Conservation (phyloP, 1,284 basidiomycete genomes). For the Ganoderma resinaceum region DNA sequence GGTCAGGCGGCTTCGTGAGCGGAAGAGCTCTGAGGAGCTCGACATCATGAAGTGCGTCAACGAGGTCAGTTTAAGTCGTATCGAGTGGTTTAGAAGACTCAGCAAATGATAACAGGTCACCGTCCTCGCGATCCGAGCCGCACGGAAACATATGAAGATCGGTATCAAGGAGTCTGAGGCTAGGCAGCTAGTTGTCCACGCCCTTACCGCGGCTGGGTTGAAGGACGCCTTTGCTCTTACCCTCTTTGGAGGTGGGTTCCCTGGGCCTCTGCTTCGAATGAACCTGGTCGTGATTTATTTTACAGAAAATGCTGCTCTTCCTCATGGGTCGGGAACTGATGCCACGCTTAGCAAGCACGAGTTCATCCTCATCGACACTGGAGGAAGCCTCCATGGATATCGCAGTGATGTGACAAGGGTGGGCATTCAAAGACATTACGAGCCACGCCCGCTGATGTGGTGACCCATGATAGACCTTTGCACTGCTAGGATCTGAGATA, state of each 20-base stretch:
- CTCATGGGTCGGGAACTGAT: constrained; percentile 82
- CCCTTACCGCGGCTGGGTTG: constrained; percentile 67
- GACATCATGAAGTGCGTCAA: constrained; percentile 80
- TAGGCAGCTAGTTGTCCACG: constrained; percentile 57
- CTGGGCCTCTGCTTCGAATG: not conserved
- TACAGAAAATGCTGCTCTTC: constrained; percentile 83
- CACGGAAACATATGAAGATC: constrained; percentile 65
- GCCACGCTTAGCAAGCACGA: constrained; percentile 63
- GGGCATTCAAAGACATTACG: constrained; percentile 15
- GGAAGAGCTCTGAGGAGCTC: constrained; percentile 77
- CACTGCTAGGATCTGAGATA: constrained; percentile 63
- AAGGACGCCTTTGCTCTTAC: constrained; percentile 65
- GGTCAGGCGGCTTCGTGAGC: constrained; percentile 71
- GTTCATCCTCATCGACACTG: constrained; percentile 82
- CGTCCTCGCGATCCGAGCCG: constrained; percentile 73
- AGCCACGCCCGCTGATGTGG: not conserved
- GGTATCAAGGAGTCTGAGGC: constrained; percentile 83
- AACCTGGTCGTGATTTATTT: not conserved
- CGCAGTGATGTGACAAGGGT: constrained; percentile 82
- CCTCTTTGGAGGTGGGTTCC: constrained; percentile 73
- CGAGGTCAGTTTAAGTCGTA: constrained; percentile 56
- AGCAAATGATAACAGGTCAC: constrained; percentile 60
- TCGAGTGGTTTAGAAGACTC: not conserved
- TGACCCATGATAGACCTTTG: constrained; percentile 67
- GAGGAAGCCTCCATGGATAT: constrained; percentile 76